Evolutionary conservation across 2,329 filamentous ascomycete genomes (phyloP), one percentile per base, ranked within the genome.

Genomic region (Hymenoscyphus albidus): DNA sequence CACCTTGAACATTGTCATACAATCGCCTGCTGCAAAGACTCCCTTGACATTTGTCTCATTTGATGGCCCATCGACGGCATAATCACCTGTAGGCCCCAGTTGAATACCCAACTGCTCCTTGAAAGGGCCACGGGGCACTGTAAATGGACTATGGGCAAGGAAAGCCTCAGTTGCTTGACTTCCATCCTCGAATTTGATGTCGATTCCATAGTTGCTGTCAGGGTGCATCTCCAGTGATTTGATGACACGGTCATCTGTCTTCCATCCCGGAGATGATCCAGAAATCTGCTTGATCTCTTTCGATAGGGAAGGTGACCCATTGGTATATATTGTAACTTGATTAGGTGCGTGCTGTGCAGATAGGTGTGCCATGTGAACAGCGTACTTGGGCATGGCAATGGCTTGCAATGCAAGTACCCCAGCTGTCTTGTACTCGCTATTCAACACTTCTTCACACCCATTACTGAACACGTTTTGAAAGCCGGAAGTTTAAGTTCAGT

Each of bases 301-400:
- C 13, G 31, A 31, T 10, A 59, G 22, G 10, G 14, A 13, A 12
- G 13, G 13, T 7, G 12, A n/a, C 16, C 38, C 32, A 13, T 59
- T n/a, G n/a, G 58, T 59, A 18, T 59, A 59, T 13, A 59, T 59
- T n/a, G 58, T 59, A 38, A 59, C 38, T 22, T 22, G 22, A 14
- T 18, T 10, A 6, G 22, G 32, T 14, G 58, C 13, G 22, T 32
- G 22, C 22, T 59, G 31, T 5, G 31, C 32, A 18, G 58, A 31
- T 5, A 16, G 18, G 16, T 42, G 58, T 12, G 32, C 35, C 6
- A 40, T 59, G 16, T 40, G 31, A 12, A 59, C 18, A 6, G 58
- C 35, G 14, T 40, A 22, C 13, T 42, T n/a, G 9, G 58, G 32
- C 9, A n/a, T 42, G 18, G 58, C 58, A 32, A 39, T 13, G 12